Base-by-base conservation (phyloP, 306 rosid genomes). In the Ceratonia siliqua region DNA sequence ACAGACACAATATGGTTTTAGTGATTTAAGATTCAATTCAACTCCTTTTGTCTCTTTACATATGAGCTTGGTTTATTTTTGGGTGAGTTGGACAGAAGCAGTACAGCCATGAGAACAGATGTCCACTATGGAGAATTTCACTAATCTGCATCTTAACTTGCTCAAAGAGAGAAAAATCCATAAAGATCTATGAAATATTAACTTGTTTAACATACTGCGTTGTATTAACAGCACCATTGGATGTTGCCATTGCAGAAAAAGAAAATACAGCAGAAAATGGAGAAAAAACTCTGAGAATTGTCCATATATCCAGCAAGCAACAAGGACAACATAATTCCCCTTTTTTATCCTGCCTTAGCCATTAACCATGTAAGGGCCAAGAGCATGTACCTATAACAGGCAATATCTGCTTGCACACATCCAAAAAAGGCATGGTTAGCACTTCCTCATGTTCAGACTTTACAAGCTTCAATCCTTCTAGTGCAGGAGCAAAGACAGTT, bases 341-440 rank as follows among this genome's bases (percentile, higher is more conserved):
- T 42, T 72, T 65, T 43, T 28, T 45, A 66, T 70, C 48, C 22
- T 48, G 73, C 25, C 28, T 21, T 14, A 13, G 11, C 36, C 43
- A 70, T 25, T 48, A 54, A 67, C 32, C 61, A 62, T 50, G 56
- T 54, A 81, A 48, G 28, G 74, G 73, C 48, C 6, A 62, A 56
- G 77, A 62, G 17, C 20, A 67, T 25, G 78, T 74, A 94, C 98
- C 99, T 64, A 94, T 90, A 67, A 94, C 87, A 73, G 99, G 99
- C 74, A 92, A 80, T 76, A 94, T 89, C 36, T 83, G 91, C 79
- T 89, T 92, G 98, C 99, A 94, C 8, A 79, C 97, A 7, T 92
- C 95, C 93, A 94, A 84, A 85, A 94, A 94, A 73, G 93, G 95
- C 85, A 75, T 69, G 59, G 94, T 86, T 70, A 90, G 72, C 77